Conservation (phyloP, 2,329 filamentous ascomycete genomes). For the Penicillium rolfsii region DNA sequence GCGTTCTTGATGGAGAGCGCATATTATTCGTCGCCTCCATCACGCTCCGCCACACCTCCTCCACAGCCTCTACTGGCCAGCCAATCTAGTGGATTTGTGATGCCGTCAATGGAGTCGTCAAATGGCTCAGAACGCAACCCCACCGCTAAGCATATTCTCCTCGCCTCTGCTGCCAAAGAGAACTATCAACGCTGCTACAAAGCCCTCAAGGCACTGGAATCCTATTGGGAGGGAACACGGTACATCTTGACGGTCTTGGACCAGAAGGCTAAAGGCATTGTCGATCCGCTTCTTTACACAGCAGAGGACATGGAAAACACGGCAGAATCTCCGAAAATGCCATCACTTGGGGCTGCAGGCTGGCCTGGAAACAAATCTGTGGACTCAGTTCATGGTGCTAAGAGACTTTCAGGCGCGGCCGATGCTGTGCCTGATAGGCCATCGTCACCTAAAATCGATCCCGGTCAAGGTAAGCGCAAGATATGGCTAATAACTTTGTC, state of each 20-base stretch:
- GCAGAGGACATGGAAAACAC: conserved; percentile 77
- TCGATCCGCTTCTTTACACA: conserved; percentile 69
- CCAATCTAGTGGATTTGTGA: conserved; percentile 41
- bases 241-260: conserved; percentile 86
- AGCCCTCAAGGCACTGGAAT: conserved; percentile 76
- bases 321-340: conserved; percentile 58
- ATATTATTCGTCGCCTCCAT: conserved; percentile 68
- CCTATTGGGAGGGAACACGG: conserved; percentile 83
- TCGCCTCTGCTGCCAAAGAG: conserved; percentile 79
- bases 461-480: conserved; percentile 53
- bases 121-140: conserved; percentile 36
- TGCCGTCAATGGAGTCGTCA: conserved; percentile 38
- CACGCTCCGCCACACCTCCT: conserved; percentile 61
- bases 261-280: conserved; percentile 84
- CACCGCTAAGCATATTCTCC: conserved; percentile 68
- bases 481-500: neutral
- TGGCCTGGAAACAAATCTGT: conserved; percentile 50
- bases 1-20: conserved; percentile 84
- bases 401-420: conserved; percentile 25
- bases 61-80: conserved; percentile 35
- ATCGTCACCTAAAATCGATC: conserved; percentile 54
- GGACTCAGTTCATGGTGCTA: conserved; percentile 32
- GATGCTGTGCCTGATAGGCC: conserved; percentile 35
- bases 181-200: conserved; percentile 89
- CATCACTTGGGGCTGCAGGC: conserved; percentile 54